These are phyloP conservation scores for Pseudogymnoascus sp. DNA, from an alignment of 2,329 filamentous ascomycete genomes.

Conservation along the genomic window DNA sequence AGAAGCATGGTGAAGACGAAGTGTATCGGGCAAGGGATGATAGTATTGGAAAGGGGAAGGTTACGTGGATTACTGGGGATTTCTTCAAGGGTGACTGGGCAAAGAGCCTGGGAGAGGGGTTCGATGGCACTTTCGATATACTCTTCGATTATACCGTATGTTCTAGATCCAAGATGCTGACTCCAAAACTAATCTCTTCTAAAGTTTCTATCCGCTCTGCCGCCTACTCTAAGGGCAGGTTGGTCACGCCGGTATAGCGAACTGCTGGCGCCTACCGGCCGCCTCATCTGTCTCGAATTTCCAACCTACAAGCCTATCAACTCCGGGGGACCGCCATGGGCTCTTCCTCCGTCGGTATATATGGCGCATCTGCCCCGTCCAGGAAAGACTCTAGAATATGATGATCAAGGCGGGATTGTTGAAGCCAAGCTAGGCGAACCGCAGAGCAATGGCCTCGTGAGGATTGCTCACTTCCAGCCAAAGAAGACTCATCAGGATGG, in stretches of 20 bases:
- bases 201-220: constrained; percentile 56
- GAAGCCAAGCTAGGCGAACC: constrained; percentile 38
- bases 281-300: constrained; percentile 64
- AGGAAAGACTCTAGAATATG: constrained; percentile 58
- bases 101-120: constrained; percentile 20
- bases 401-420: constrained; percentile 42
- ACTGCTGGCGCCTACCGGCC: constrained; percentile 41
- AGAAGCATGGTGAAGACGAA: background rate
- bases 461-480: constrained; percentile 44
- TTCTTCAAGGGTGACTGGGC: constrained; percentile 58
- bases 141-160: constrained; percentile 57
- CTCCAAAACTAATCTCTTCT: background rate
- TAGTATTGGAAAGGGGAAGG: constrained; percentile 39
- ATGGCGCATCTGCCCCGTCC: constrained; percentile 62
- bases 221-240: constrained; percentile 40
- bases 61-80: constrained; percentile 52
- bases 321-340: constrained; percentile 64
- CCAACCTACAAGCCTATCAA: constrained; percentile 62
- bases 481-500: constrained; percentile 41
- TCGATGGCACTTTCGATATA: constrained; percentile 50
- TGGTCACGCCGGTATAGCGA: constrained; percentile 47
- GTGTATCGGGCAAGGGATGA: constrained; percentile 18
- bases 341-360: constrained; percentile 61
- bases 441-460: constrained; percentile 31
- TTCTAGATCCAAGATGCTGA: constrained; percentile 10